Base-by-base conservation (phyloP, 1,284 basidiomycete genomes). In the Heterobasidion annosum region DNA sequence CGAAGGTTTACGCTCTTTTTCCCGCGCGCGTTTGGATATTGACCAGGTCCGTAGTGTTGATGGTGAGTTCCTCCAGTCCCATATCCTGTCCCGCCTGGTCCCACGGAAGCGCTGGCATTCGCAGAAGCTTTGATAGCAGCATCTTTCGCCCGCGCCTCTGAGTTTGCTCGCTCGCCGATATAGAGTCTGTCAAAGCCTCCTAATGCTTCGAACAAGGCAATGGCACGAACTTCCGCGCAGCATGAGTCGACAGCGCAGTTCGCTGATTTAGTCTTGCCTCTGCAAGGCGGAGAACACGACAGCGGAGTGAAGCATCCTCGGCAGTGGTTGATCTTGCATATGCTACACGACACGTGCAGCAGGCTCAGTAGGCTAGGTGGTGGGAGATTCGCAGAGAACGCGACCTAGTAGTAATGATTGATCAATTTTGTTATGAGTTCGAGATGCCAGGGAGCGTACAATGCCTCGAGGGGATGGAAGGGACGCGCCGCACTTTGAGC, bases 1-100 rank as follows among this genome's bases (percentile, higher is more conserved):
- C 18, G 34, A 25, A 25, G 25, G 3, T 25, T 18, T 46, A 25
- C 18, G 34, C 15, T 34, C 2, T 37, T 34, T 32, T 25, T 40
- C 51, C 55, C 53, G 33, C 58, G 54, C 40, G 59, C 60, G 12
- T 59, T 54, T 4, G 3, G 3, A 25, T 25, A 25, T 25, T 5
- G 25, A 3, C 44, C 43, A 40, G n/a, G 34, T 10, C 19, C 44
- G 45, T 46, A 53, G 16, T 19, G 18, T 16, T 43, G 25, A 34
- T 48, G 16, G 19, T 37, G 25, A 49, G 35, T 32, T n/a, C 32
- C 50, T 2, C 53, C 70, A 10, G 63, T 66, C 10, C 68, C 68
- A 61, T 78, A 79, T 1, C 78, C 77, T n/a, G 76, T 79, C 2
- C 77, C 77, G 9, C 76, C 75, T 19, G 74, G 76, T 8, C 78